A percentile compares a stretch with the other conserved stretches of the same genome.
Conservation (phyloP, 169 alveolate genomes). For the Plasmodium billcollinsi region DNA sequence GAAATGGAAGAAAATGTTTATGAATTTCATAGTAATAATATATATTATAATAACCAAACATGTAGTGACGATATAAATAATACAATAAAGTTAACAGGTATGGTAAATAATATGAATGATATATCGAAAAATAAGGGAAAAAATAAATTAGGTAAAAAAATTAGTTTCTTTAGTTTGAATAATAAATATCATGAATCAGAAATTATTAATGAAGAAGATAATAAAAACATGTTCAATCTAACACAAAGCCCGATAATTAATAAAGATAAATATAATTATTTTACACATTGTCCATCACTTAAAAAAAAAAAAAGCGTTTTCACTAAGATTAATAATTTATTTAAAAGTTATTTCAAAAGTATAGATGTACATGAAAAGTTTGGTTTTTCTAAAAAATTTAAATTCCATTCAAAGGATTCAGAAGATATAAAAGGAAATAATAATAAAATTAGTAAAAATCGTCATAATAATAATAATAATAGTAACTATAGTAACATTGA, state of each 20-base stretch:
- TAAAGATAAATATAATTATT: constrained; percentile 26
- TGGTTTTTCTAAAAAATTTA: no score
- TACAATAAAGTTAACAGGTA: not conserved
- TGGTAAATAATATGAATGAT: constrained; percentile 1
- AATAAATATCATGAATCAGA: constrained; percentile 11
- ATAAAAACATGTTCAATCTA: constrained; percentile 25
- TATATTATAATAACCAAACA: not conserved
- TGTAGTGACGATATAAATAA: not conserved
- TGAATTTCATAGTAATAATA: not conserved
- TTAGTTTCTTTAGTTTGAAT: constrained; percentile 58
- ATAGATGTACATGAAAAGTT: constrained; percentile 11
- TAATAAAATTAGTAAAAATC: no score
- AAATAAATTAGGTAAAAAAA: constrained; percentile 22
- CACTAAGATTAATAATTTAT: constrained; percentile 24
- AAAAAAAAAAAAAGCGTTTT: constrained; percentile 30
- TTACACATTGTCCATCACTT: constrained; percentile 23
- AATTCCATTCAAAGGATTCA: no score
- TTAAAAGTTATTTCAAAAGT: constrained; percentile 25
- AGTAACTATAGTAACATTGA: not conserved
- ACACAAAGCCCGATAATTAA: constrained; percentile 7
- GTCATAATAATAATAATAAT: no score
- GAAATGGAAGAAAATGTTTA: not conserved
- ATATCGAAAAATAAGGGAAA: not conserved
- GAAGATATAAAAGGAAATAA: no score
- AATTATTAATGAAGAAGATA: constrained; percentile 12